Base-by-base conservation (phyloP, 495 filamentous ascomycete genomes). In the Pyrenula aspistea region DNA sequence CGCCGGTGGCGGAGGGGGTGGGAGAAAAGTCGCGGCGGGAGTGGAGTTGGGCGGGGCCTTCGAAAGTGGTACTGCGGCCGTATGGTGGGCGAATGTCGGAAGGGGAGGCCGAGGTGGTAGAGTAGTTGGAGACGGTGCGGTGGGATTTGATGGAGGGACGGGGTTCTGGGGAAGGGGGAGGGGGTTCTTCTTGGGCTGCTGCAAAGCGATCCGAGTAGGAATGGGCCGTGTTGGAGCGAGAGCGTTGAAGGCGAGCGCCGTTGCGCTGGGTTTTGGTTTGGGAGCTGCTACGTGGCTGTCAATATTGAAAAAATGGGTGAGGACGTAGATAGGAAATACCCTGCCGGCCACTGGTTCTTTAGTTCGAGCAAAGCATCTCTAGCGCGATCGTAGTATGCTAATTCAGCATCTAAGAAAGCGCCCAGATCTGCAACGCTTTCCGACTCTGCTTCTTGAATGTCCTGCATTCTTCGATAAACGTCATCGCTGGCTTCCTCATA, bases 401-500 rank as follows among this genome's bases (percentile, higher is more conserved):
- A 74, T 69, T 98, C 91, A 24, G 90, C 87, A 57, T 98, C 92
- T 56, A 97, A 67, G 67, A 98, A 95, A 8, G 80, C 72, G 1
- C 81, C 81, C 55, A 98, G 69, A 63, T 96, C 92, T 56, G 77
- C 77, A 25, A 96, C 80, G 60, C 84, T 91, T 53, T 97, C 93
- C 19, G 72, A 77, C 66, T 98, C 93, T 8, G 89, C 82, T 55
- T 96, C 89, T 68, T 93, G 88, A 68, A 98, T 95, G 61, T 98
- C 93, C 68, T 93, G 81, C 94, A 98, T 98, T 55, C 93, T 81
- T 59, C 92, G 83, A 60, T 83, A 77, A 57, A 98, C 92, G 62
- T 98, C 93, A 60, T 97, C 93, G 59, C 82, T 95, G 3, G 89
- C 87, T 68, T 97, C 94, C 63, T 96, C 93, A 63, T 96, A 98